These are phyloP conservation scores for Takashimella koratensis DNA, from an alignment of 1,284 basidiomycete species.

Conservation along the genomic window DNA sequence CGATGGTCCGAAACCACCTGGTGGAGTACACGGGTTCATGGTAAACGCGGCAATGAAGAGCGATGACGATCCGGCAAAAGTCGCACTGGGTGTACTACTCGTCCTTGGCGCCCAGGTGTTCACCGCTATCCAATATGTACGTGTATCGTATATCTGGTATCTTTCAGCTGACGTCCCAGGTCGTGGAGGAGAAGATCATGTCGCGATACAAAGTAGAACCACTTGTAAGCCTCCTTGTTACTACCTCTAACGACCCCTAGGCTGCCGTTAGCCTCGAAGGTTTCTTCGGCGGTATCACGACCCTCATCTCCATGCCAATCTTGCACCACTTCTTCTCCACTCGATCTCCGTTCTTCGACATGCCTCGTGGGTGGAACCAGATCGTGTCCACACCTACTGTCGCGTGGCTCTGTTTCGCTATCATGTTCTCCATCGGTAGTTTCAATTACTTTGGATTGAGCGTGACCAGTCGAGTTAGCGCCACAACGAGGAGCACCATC, in stretches of 20 bases:
- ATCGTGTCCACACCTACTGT: slow-evolving; percentile 77
- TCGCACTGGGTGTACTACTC: slow-evolving; percentile 68
- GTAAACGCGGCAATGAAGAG: slow-evolving; percentile 3
- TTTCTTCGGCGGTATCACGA: slow-evolving; percentile 76
- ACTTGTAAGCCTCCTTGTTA: slow-evolving; percentile 49
- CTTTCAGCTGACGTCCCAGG: slow-evolving; percentile 54
- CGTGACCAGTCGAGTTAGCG: slow-evolving; percentile 84
- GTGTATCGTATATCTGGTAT: slow-evolving; percentile 6
- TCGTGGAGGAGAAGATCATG: slow-evolving; percentile 95
- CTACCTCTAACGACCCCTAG: slow-evolving; percentile 14
- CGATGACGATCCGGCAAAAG: slow-evolving; percentile 46
- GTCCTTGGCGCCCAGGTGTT: slow-evolving; percentile 94
- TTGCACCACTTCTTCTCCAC: slow-evolving; percentile 56
- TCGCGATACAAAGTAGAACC: slow-evolving; percentile 80
- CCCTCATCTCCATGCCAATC: slow-evolving; percentile 44
- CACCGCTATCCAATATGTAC: slow-evolving; percentile 46
- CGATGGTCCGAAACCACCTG: slow-evolving; percentile 12
- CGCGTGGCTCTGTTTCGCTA: slow-evolving; percentile 69
- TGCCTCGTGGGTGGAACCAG: slow-evolving; percentile 83
- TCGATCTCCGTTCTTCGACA: slow-evolving; percentile 82
- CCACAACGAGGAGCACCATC: slow-evolving; percentile 82
- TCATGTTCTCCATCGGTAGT: slow-evolving; percentile 78
- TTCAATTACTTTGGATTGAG: slow-evolving; percentile 96
- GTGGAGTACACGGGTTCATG: slow-evolving; percentile 4
- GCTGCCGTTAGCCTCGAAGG: slow-evolving; percentile 93